These are phyloP conservation scores for Phaeotremella skinneri DNA, from an alignment of 768 basidiomycete species.

Conservation along the genomic window DNA sequence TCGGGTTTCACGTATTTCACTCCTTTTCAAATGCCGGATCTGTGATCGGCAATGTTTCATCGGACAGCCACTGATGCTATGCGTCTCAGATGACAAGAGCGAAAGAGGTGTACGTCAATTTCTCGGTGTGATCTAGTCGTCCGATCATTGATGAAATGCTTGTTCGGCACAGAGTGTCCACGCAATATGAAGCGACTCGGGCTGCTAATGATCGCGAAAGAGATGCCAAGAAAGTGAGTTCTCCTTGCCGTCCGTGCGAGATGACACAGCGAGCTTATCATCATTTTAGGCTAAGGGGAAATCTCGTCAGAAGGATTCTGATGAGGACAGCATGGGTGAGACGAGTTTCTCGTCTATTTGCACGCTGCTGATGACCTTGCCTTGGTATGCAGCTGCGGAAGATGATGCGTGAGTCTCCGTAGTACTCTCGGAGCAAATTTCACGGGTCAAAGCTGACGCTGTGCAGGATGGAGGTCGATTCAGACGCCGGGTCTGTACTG, in stretches of 20 bases:
- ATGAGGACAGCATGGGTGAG: conserved; percentile 51
- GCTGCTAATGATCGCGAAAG: conserved; percentile 52
- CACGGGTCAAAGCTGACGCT: neutral
- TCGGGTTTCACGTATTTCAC: conserved; percentile 13
- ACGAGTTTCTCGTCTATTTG: neutral
- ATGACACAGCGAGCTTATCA: neutral
- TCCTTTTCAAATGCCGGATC: too few species aligned
- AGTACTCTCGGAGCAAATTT: neutral
- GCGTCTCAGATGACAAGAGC: conserved; percentile 49
- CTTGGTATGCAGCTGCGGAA: conserved; percentile 10
- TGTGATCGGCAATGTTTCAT: too few species aligned
- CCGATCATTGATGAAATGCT: neutral
- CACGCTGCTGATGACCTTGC: neutral
- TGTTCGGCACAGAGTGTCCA: conserved; percentile 19
- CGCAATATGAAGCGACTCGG: conserved; percentile 26
- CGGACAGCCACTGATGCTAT: too few species aligned
- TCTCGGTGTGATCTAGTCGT: conserved; percentile 1
- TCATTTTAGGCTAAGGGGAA: conserved; percentile 26
- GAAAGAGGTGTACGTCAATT: conserved; percentile 45
- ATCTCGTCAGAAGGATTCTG: conserved; percentile 28
- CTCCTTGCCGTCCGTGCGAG: neutral
- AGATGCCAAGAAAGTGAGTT: conserved; percentile 49
- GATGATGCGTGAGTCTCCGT: conserved; percentile 46
- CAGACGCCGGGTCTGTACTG: conserved; percentile 62
- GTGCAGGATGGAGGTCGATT: conserved; percentile 51